Conservation (phyloP, 129 eudicot genomes). For the Escallonia rubra region DNA sequence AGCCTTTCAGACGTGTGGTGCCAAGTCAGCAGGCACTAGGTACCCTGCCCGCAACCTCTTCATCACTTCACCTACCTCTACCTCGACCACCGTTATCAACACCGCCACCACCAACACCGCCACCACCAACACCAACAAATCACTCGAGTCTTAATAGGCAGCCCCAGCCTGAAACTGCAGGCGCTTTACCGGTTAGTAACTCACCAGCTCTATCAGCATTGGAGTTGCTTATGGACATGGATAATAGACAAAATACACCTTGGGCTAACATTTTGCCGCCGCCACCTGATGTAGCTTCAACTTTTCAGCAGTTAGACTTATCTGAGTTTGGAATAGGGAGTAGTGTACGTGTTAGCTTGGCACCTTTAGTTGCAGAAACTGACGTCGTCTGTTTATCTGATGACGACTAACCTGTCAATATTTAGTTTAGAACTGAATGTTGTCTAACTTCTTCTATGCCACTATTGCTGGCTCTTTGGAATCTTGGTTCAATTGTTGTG, state of each 20-base stretch:
- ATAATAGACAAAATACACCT: constrained; percentile 18
- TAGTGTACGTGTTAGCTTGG: constrained; percentile 8
- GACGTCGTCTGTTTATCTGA: constrained; percentile 67
- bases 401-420: constrained; percentile 38
- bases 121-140: background rate
- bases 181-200: background rate
- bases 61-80: background rate
- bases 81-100: background rate
- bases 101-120: background rate
- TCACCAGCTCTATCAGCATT: constrained; percentile 17
- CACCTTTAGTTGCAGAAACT: constrained; percentile 14
- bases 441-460: background rate
- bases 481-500: no score
- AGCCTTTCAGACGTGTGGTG: constrained; percentile 34
- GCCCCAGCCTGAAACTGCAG: background rate
- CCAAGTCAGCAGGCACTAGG: constrained; percentile 26
- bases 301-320: constrained; percentile 12
- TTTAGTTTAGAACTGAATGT: background rate
- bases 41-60: constrained; percentile 1
- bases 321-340: constrained; percentile 22
- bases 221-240: constrained; percentile 33
- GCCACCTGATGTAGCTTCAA: constrained; percentile 15
- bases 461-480: no score
- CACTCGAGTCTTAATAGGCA: background rate
- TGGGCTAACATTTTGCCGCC: constrained; percentile 17